These are phyloP conservation scores for Linaria vulgaris DNA, from an alignment of 257 asterid genomes.

Conservation along the genomic window DNA sequence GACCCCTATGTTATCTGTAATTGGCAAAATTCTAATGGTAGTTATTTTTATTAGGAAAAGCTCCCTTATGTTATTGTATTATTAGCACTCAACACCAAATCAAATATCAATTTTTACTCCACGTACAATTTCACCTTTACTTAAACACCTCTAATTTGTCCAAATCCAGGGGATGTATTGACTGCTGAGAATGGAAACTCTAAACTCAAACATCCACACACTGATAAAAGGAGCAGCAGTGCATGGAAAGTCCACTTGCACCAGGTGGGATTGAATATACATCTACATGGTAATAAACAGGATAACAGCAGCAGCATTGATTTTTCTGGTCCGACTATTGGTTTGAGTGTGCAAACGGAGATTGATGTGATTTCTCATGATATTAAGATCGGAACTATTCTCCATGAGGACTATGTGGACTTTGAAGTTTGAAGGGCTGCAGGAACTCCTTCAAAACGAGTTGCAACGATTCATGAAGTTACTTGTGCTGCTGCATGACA, in stretches of 20 bases:
- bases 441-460: slow-evolving; percentile 10
- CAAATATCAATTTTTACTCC: no score
- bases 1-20: no score
- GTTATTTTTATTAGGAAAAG: no score
- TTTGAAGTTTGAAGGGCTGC: slow-evolving; percentile 13
- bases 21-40: no score
- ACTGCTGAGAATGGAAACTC: not conserved
- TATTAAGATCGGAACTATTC: not conserved
- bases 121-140: no score
- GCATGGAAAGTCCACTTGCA: slow-evolving; percentile 4
- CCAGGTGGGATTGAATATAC: not conserved
- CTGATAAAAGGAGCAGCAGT: not conserved
- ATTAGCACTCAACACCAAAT: no score
- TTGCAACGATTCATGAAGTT: not conserved
- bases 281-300: not conserved
- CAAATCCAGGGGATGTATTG: not conserved
- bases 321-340: slow-evolving; percentile 1
- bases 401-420: not conserved
- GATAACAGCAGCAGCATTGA: not conserved
- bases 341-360: not conserved
- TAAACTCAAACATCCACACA: not conserved
- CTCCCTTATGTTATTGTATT: no score
- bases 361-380: not conserved
- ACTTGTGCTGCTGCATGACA: no score
- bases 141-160: no score